Evolutionary conservation across 306 rosid species (phyloP), one percentile per base, ranked within the genome.

Genomic region (Elaeagnus macrophylla): DNA sequence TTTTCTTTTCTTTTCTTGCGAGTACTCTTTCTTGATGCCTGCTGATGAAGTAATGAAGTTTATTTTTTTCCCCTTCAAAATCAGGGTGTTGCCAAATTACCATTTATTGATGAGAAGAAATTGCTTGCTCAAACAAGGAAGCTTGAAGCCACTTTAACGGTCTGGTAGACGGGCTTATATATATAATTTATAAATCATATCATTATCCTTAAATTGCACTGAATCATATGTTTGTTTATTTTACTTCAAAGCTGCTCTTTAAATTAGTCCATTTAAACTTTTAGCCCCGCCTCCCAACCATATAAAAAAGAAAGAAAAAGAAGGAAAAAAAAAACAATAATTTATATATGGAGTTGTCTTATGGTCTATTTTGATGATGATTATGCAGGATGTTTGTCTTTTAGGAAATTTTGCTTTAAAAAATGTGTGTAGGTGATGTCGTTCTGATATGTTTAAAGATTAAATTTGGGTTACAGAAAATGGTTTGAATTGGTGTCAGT

Each of bases 31-130:
- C 62, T 52, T 66, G 52, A 51, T 59, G 38, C 53, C 56, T 51
- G 36, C 55, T 53, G 9, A 12, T 39, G 25, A 20, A 53, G 54
- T 19, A 35, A 51, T 12, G 25, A 55, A 44, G 37, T 45, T 39
- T 54, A 7, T 44, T 32, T 35, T 4, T 61, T 61, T 17, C 50
- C 54, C 37, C 16, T 41, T 48, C 65, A 55, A 75, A 72, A 47
- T 25, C 81, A 91, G 97, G 97, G 97, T 51, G 69, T 91, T 68
- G 97, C 86, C 62, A 91, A 91, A 82, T 79, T 90, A 81, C 97
- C 97, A 50, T 91, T 91, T 75, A 86, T 91, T 67, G 73, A 91
- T 56, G 97, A 91, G 81, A 84, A 41, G 78, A 91, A 86, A 73
- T 74, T 91, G 75, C 82, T 80, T 59, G 25, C 78, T 25, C 79